Conservation (phyloP, 2,329 filamentous ascomycete species). For the Alternaria angustiovoidea region DNA sequence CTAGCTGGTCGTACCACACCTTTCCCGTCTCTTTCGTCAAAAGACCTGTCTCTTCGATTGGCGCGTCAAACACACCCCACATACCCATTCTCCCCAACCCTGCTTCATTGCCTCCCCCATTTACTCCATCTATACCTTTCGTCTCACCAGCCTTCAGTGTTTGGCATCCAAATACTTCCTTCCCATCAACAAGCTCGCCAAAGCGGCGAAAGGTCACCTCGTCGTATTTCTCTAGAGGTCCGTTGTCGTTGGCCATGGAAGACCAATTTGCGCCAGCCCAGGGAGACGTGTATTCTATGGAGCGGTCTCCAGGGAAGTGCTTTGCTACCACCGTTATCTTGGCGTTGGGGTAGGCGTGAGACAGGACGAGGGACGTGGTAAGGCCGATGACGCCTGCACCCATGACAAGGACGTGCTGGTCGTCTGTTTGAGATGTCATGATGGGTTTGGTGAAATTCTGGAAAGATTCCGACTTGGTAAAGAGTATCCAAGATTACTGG, state of each 20-base stretch:
- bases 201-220: constrained; percentile 43
- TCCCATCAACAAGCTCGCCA: constrained; percentile 33
- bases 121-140: background rate
- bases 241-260: constrained; percentile 57
- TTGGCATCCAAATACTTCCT: constrained; percentile 29
- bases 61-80: constrained; percentile 41
- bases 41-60: constrained; percentile 44
- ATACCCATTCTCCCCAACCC: constrained; percentile 40
- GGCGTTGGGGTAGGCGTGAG: constrained; percentile 61
- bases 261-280: constrained; percentile 87
- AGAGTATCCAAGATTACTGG: background rate
- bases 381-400: constrained; percentile 72
- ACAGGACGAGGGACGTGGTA: constrained; percentile 69
- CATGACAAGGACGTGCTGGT: constrained; percentile 37
- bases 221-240: constrained; percentile 43
- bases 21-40: constrained; percentile 49
- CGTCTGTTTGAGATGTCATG: constrained; percentile 19
- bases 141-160: constrained; percentile 22
- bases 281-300: constrained; percentile 87
- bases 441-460: background rate
- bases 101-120: constrained; percentile 27
- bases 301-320: constrained; percentile 93
- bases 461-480: background rate
- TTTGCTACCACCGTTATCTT: constrained; percentile 78
- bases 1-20: constrained; percentile 55